Conservation (phyloP, 306 rosid genomes). For the Lathyrus tuberosus region DNA sequence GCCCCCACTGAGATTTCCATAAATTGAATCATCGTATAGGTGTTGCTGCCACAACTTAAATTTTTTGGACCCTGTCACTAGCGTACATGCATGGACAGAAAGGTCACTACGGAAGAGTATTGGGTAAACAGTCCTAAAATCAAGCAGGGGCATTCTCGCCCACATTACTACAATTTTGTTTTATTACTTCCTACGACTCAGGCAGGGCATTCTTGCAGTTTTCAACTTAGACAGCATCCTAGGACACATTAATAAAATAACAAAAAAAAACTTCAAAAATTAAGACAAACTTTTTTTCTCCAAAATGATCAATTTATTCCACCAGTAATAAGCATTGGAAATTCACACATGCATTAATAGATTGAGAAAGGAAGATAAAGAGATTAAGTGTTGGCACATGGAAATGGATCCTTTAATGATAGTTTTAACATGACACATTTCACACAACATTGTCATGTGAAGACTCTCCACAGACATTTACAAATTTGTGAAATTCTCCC, state of each 20-base stretch:
- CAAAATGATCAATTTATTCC: constrained; percentile 16
- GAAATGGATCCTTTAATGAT: constrained; percentile 6
- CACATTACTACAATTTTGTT: constrained; percentile 15
- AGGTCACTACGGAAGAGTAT: no score
- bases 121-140: no score
- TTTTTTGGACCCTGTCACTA: no score
- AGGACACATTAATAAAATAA: not conserved
- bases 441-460: constrained; percentile 1
- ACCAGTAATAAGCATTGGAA: constrained; percentile 23
- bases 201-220: not conserved
- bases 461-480: constrained; percentile 13
- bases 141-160: no score
- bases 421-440: constrained; percentile 1
- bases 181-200: constrained; percentile 21
- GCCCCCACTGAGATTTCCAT: no score
- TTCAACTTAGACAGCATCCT: not conserved
- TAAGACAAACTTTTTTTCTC: no score
- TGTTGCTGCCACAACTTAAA: no score
- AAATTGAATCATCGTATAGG: no score
- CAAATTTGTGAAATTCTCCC: constrained; percentile 20
- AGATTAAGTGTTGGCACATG: constrained; percentile 5
- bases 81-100: no score
- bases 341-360: constrained; percentile 6
- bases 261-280: not conserved
- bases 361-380: not conserved